Evolutionary conservation across 805 yeast species (phyloP).

Genomic region (Starmerella powellii): DNA sequence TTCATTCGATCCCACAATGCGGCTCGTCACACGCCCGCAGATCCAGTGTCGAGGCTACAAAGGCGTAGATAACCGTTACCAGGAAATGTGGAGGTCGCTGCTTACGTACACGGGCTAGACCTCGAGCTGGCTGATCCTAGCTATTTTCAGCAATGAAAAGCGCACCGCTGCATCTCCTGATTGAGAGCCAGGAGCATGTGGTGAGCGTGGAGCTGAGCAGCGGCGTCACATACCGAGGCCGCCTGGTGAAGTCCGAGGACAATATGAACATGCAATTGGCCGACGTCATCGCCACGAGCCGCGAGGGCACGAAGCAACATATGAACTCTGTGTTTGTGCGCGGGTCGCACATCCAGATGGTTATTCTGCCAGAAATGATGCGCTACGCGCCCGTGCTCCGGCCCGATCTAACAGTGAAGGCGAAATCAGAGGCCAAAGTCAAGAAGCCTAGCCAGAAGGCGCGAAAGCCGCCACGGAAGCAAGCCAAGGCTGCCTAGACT

Average conservation of each 20-base stretch:
- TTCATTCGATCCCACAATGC: constrained; percentile 14
- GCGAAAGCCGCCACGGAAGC: constrained; percentile 14
- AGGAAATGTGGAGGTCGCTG: too few species aligned
- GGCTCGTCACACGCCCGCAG: too few species aligned
- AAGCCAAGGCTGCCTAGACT: constrained; percentile 4
- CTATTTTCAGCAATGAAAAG: constrained; percentile 29
- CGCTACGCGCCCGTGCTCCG: constrained; percentile 80
- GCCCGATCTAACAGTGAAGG: constrained; percentile 22
- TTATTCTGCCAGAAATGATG: constrained; percentile 79
- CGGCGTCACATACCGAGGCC: constrained; percentile 83
- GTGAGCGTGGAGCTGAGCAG: constrained; percentile 71
- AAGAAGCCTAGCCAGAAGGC: neutral
- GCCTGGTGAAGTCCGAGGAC: constrained; percentile 70
- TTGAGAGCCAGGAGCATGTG: constrained; percentile 81
- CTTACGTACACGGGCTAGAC: neutral
- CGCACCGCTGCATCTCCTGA: constrained; percentile 73
- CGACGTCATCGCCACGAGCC: constrained; percentile 68
- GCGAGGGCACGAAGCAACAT: constrained; percentile 62
- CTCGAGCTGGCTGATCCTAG: neutral
- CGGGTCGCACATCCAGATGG: constrained; percentile 78
- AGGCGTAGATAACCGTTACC: too few species aligned
- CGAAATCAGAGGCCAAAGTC: neutral
- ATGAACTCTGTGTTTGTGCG: constrained; percentile 79
- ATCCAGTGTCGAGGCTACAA: too few species aligned
- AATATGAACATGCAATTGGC: constrained; percentile 83